Evolutionary conservation across 345 rosid species (phyloP).

Genomic region (Excoecaria agallocha): DNA sequence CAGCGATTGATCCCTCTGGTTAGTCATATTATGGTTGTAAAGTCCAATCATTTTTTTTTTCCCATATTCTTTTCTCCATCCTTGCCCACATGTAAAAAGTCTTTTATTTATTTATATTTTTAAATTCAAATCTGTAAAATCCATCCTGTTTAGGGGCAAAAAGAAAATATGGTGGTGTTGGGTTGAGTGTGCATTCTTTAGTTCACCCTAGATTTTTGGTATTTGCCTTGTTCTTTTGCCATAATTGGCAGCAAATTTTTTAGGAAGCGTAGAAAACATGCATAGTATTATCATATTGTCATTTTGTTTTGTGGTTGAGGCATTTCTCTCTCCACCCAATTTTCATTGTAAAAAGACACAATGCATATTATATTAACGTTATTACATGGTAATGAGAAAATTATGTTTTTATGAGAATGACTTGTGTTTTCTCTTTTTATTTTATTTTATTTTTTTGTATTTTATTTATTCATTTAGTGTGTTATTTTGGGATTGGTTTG

Average conservation of each 20-base stretch:
- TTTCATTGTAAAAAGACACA: conserved; percentile 36
- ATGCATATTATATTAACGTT: conserved; percentile 6
- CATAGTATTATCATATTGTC: conserved; percentile 10
- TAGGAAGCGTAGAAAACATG: conserved; percentile 18
- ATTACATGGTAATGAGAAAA: conserved; percentile 18
- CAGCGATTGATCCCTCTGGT: conserved; percentile 6
- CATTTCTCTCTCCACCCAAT: conserved; percentile 29
- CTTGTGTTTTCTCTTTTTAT: neutral
- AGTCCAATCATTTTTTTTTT: conserved; percentile 10
- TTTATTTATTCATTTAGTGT: too few relatives aligned
- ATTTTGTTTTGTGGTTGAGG: conserved; percentile 31
- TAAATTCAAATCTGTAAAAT: conserved; percentile 35
- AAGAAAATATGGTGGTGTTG: conserved; percentile 7
- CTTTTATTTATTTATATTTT: conserved; percentile 39
- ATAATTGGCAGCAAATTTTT: conserved; percentile 18
- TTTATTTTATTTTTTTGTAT: too few relatives aligned
- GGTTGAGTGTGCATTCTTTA: conserved; percentile 14
- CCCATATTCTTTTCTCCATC: conserved; percentile 5
- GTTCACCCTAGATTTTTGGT: neutral
- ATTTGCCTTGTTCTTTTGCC: conserved; percentile 18
- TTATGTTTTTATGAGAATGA: conserved; percentile 1
- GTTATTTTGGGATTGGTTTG: too few relatives aligned
- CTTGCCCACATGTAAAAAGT: conserved; percentile 32
- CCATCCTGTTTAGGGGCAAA: conserved; percentile 28
- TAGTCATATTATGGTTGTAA: conserved; percentile 18